phyloP scores from a whole-genome alignment of 768 basidiomycete species.

The Phaeolepiota aurea region DNA sequence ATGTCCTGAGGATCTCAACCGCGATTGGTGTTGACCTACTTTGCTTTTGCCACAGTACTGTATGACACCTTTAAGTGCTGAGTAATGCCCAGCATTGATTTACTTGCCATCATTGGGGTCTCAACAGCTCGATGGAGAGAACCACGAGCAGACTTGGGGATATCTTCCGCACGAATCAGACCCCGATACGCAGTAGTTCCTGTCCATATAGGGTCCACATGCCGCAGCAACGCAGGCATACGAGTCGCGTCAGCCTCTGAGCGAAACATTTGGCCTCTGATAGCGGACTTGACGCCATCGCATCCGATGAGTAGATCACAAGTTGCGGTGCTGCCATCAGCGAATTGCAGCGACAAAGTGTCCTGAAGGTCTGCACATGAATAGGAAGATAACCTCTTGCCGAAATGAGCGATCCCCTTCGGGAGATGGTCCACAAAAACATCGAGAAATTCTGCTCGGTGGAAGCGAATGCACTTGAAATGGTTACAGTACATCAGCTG shows the following conservation, averaged over 20 bases:
- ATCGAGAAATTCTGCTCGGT: slow-evolving; percentile 41
- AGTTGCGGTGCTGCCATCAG: slow-evolving; percentile 20
- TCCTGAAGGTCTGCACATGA: slow-evolving; percentile 5
- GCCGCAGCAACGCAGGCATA: slow-evolving; percentile 18
- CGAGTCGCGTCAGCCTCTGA: slow-evolving; percentile 14
- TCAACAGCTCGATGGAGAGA: slow-evolving; percentile 22
- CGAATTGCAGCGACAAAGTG: slow-evolving; percentile 19
- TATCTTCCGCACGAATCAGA: slow-evolving; percentile 29
- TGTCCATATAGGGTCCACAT: slow-evolving; percentile 36
- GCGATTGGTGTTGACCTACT: slow-evolving; percentile 13
- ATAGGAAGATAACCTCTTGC: slow-evolving; percentile 23
- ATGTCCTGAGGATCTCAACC: not conserved
- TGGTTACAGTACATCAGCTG: too few relatives aligned
- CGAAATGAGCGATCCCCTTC: slow-evolving; percentile 25
- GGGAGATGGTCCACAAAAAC: slow-evolving; percentile 27
- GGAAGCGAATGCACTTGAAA: slow-evolving; percentile 31
- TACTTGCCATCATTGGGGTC: slow-evolving; percentile 35
- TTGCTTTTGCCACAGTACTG: slow-evolving; percentile 43
- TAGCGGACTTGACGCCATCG: slow-evolving; percentile 33
- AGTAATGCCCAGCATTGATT: too few relatives aligned
- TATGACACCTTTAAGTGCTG: too few relatives aligned
- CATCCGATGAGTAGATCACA: slow-evolving; percentile 37
- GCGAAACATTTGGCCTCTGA: slow-evolving; percentile 21
- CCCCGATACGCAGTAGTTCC: slow-evolving; percentile 38
- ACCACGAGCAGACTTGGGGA: slow-evolving; percentile 16